Base-by-base conservation (phyloP, 192 early-diverging fungal species). In the Coemansia furcata region DNA sequence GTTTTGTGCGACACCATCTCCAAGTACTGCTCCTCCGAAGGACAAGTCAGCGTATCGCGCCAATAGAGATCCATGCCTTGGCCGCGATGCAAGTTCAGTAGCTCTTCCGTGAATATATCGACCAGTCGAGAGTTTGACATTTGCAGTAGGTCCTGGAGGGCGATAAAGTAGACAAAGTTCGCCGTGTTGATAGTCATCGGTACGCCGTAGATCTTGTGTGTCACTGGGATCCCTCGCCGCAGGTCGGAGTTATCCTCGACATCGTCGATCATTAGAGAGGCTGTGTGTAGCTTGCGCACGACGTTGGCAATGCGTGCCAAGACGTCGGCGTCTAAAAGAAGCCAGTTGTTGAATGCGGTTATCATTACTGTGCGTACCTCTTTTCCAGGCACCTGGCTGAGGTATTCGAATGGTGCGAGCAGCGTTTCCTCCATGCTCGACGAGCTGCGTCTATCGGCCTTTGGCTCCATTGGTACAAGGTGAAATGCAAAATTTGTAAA, bases 21-120 rank as follows among this genome's bases (percentile, higher is more conserved):
- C 68, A 99, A 72, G 66, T 95, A 99, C 65, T 98, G 91, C 14
- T 89, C 86, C 73, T 99, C 95, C 15, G 89, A 89, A 0, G 98
- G 98, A 82, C 96, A 98, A 3, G 87, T 91, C 49, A 90, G 69
- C 26, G 87, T 90, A 50, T 99, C 98, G 36, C 98, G 85, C 94
- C 95, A 99, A 60, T 94, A 93, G 21, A 99, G 80, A 58, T 99
- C 98, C 93, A 96, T 94, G 15, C 98, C 98, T 84, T 99, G 98
- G 4, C 98, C 98, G 19, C 89, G 84, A 72, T 99, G 98, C 61
- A 98, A 73, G 60, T 92, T 90, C 33, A 98, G 50, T 36, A 99
- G 74, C 80, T 99, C 95, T 50, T 94, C 91, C 68, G 95, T 93
- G 75, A 94, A 99, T 68, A 97, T 93, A 5, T 87, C 79, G 4